Conservation (phyloP, 257 asterid species). For the Solanum neorickii region DNA sequence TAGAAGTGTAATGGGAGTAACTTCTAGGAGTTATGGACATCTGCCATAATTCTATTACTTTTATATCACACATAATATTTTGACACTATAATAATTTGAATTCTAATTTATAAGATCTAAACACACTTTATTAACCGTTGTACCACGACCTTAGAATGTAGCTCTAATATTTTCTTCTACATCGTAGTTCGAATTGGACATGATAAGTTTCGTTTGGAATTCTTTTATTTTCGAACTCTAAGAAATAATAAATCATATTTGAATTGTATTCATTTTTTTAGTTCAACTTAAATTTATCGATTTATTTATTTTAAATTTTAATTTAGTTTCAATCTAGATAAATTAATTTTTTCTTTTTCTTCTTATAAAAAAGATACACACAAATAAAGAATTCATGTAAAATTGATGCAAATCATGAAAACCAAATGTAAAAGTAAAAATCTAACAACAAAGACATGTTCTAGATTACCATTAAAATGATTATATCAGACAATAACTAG, state of each 20-base stretch:
- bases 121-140: background rate
- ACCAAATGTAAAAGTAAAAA: background rate
- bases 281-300: too few relatives aligned
- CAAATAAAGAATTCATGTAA: too few relatives aligned
- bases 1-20: background rate
- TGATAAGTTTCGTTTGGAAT: too few relatives aligned
- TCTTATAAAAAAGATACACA: background rate
- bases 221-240: too few relatives aligned
- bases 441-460: background rate
- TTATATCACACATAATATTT: background rate
- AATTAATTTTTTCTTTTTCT: background rate
- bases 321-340: background rate
- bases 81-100: too few relatives aligned
- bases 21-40: background rate
- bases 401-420: background rate
- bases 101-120: too few relatives aligned
- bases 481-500: too few relatives aligned
- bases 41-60: background rate
- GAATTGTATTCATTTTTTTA: too few relatives aligned
- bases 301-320: too few relatives aligned
- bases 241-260: background rate
- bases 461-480: background rate
- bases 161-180: too few relatives aligned
- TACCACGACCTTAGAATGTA: too few relatives aligned
- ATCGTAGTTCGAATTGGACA: too few relatives aligned